Evolutionary conservation across 352 stramenopile species (phyloP), one percentile per base, ranked within the genome.

Genomic region (Pythium volutum): DNA sequence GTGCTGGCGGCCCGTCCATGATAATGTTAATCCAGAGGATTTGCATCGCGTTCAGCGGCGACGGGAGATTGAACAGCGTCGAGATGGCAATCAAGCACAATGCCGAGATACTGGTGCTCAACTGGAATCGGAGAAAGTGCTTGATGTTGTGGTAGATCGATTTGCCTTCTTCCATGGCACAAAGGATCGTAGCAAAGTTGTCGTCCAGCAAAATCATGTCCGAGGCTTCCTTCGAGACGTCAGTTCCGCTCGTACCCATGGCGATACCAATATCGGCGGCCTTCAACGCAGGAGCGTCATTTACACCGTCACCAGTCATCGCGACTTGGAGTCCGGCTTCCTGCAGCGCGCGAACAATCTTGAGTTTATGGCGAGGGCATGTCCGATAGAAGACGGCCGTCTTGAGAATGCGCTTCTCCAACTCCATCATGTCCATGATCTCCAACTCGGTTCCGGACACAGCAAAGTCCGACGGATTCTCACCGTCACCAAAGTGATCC

Each of bases 251-350:
- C 53, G 98, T 98, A 54, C 97, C 97, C 97, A 99, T 99, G 4
- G 96, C 96, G 70, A 98, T 97, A 31, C 94, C 92, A 69, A 99
- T 98, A 62, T 99, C 93, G 18, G 95, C 94, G 1, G 79, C 93
- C 69, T 98, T 99, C 10, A 99, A 77, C 4, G 97, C 97, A 20
- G 97, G 97, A 8, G 97, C 97, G 76, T 99, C 97, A 75, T 99
- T 99, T 15, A 98, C 98, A 34, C 97, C 97, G 66, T 99, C 97
- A n/a, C 97, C 97, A n/a, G 97, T 99, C 81, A 99, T 98, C 7
- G 96, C 97, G 42, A 99, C 95, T 70, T 89, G 81, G 39, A 88
- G 41, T 3, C 79, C 78, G 18, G 74, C 77, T 45, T 87, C 75
- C 67, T 98, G 95, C 11, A 98, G 82, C 16, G 91, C 94, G 7